Base-by-base conservation (phyloP, 805 yeast species). In the Ogataea haglerorum region DNA sequence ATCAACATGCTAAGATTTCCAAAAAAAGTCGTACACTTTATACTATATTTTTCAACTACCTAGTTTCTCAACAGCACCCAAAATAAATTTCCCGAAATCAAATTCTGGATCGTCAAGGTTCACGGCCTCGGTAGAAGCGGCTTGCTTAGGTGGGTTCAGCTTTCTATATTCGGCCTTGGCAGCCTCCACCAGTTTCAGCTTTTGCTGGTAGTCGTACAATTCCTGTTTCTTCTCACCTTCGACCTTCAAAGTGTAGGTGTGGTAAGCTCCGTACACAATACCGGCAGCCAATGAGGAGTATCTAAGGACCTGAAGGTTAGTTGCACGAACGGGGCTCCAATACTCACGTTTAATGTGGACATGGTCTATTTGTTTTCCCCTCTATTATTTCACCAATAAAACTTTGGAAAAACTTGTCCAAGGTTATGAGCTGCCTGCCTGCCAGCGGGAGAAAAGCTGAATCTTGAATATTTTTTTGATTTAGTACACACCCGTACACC, bases 211-310 rank as follows among this genome's bases (percentile, higher is more conserved):
- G 44, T 76, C 79, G 30, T 69, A 70, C 40, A 70, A 69, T 56
- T 79, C 85, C 40, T 72, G 76, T 58, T 75, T 70, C 61, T 75
- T 73, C 34, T 64, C 68, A 46, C 83, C 89, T 41, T 73, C 72
- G 17, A 76, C 57, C 56, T 81, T 80, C 56, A 88, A 74, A 39
- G 73, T 65, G 60, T 76, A 70, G 67, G 95, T 85, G 74, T 88
- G 95, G 65, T 75, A 75, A 51, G 88, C 85, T 56, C 99, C 99
- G 69, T 86, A 87, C 47, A 78, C 74, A 44, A 90, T 72, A 66
- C 99, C 99, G 54, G 87, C 78, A 40, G 85, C 91, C 53, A 91
- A 76, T 40, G 95, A 83, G 53, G 95, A 73, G 82, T 93, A 91
- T 82, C 98, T 87, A 62, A 90, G 78, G 60, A 90, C 89, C 84